phyloP scores from a whole-genome alignment of 257 asterid species.

The Linderniella brevidens region DNA sequence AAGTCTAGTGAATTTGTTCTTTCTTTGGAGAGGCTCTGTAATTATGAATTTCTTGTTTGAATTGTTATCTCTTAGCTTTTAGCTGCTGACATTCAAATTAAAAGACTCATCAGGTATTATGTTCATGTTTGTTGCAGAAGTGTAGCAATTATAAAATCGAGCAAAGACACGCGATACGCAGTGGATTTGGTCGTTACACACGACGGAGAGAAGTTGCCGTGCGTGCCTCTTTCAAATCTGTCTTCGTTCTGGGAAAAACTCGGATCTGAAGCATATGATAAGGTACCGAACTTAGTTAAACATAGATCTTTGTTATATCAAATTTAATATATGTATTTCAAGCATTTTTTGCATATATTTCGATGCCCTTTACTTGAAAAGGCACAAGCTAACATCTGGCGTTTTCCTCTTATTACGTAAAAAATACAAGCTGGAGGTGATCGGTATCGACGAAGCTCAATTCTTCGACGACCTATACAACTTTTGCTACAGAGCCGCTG shows the following conservation, averaged over 20 bases:
- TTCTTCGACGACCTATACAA: conserved; percentile 80
- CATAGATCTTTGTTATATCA: too few relatives aligned
- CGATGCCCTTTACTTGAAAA: background rate
- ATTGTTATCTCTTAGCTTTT: conserved; percentile 1
- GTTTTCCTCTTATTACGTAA: background rate
- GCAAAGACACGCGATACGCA: conserved; percentile 68
- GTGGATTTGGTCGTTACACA: conserved; percentile 73
- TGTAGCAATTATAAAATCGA: conserved; percentile 61
- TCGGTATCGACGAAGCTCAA: conserved; percentile 94
- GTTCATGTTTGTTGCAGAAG: conserved; percentile 34
- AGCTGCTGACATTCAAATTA: background rate
- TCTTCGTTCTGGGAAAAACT: conserved; percentile 43
- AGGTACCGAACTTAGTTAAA: conserved; percentile 25
- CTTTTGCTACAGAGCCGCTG: conserved; percentile 85
- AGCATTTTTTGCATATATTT: background rate
- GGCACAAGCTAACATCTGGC: conserved; percentile 9
- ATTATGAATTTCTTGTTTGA: too few relatives aligned
- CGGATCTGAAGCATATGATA: conserved; percentile 56
- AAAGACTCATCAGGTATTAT: too few relatives aligned
- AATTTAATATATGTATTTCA: too few relatives aligned
- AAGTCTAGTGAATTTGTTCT: too few relatives aligned
- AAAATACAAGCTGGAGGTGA: conserved; percentile 38
- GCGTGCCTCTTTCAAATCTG: conserved; percentile 63
- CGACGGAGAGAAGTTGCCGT: conserved; percentile 73
- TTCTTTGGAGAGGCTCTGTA: too few relatives aligned